Evolutionary conservation across 345 rosid genomes (phyloP).

Genomic region (Sisymbrium altissimum): DNA sequence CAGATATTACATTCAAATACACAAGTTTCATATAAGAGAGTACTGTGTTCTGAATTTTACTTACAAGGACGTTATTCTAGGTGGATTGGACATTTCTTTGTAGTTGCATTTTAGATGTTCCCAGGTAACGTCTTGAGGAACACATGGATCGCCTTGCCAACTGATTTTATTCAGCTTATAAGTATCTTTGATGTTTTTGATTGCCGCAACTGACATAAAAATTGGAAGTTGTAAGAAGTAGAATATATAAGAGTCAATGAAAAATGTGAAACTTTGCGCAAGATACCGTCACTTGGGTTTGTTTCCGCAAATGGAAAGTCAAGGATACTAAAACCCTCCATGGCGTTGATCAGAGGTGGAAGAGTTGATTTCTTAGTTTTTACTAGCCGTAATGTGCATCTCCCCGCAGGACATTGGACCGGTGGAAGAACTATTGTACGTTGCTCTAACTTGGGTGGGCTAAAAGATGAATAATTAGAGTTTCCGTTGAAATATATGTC

Average conservation of each 20-base stretch:
- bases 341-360: conserved; percentile 25
- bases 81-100: neutral
- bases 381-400: conserved; percentile 4
- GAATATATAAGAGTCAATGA: too few species aligned
- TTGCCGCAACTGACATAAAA: neutral
- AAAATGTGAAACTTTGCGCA: neutral
- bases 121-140: neutral
- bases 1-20: too few species aligned
- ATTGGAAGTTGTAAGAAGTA: too few species aligned
- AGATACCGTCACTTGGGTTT: conserved; percentile 16
- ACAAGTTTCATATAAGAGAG: too few species aligned
- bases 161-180: neutral
- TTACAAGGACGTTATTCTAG: neutral
- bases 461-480: neutral
- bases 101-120: neutral
- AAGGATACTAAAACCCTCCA: conserved; percentile 19
- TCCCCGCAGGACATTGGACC: neutral
- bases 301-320: conserved; percentile 6
- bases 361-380: conserved; percentile 16
- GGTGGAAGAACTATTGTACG: neutral
- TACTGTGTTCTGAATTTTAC: too few species aligned
- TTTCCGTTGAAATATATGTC: neutral
- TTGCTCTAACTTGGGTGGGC: neutral
- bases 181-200: neutral
- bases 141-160: neutral